Conservation (phyloP, 345 rosid species). For the Lumnitzera racemosa region DNA sequence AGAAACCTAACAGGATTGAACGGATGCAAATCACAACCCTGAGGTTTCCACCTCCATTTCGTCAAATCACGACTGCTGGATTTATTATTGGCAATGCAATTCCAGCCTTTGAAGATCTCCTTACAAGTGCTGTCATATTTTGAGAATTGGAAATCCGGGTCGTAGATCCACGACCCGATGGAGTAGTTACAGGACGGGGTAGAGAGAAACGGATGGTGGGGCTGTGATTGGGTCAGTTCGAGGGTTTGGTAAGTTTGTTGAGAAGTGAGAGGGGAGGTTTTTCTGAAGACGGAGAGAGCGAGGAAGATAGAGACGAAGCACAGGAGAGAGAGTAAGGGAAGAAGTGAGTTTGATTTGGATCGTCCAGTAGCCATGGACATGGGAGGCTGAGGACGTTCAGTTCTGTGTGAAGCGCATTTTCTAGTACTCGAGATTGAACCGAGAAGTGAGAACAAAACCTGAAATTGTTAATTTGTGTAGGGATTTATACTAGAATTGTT, state of each 20-base stretch:
- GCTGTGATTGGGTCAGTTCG: constrained; percentile 1
- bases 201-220: not conserved
- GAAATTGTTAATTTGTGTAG: too few relatives aligned
- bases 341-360: constrained; percentile 44
- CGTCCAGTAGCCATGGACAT: constrained; percentile 29
- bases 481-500: too few relatives aligned
- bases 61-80: constrained; percentile 49
- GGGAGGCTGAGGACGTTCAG: not conserved
- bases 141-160: constrained; percentile 21
- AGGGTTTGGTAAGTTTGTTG: constrained; percentile 7
- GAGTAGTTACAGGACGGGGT: constrained; percentile 42
- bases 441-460: too few relatives aligned
- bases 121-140: constrained; percentile 60
- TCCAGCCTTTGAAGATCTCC: constrained; percentile 98
- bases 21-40: constrained; percentile 43
- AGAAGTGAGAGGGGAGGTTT: constrained; percentile 17
- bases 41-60: constrained; percentile 87
- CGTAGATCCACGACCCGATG: constrained; percentile 76
- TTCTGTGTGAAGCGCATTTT: too few relatives aligned
- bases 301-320: constrained; percentile 43
- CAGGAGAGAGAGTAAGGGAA: constrained; percentile 56
- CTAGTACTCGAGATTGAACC: too few relatives aligned
- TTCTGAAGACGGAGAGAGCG: constrained; percentile 30
- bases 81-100: constrained; percentile 62
- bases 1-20: constrained; percentile 62